Base-by-base conservation (phyloP, 1,284 basidiomycete genomes). In the Violaceomyces palustris region DNA sequence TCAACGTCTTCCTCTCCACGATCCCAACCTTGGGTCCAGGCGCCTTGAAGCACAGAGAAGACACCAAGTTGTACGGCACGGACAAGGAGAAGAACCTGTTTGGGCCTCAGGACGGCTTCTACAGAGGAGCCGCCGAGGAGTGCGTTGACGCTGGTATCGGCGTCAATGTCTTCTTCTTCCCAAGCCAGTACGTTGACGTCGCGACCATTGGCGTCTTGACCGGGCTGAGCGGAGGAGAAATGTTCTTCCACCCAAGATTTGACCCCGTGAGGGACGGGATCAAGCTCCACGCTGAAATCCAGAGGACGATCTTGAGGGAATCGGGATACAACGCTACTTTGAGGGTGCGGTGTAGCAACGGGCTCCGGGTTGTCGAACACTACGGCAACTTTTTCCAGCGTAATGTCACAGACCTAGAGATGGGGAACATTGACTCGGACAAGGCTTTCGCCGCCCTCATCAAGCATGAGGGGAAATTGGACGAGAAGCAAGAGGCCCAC, bases 191-290 rank as follows among this genome's bases (percentile, higher is more conserved):
- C 62, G 85, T 90, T 58, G 93, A 98, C 74, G 77, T 96, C 1
- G 93, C 86, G 1, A 88, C 87, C 1, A 82, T 99, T 46, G 71
- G 61, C 64, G 67, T 81, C 2, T 78, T 91, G 6, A 74, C 86
- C 0, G 82, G 82, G 0, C 73, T 83, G 14, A 91, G 89, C 1
- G 94, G 94, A n/a, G 94, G 94, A 15, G 89, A 94, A 49, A 70
- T 93, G 1, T 92, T 85, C 76, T 94, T 87, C 77, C 87, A 94
- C 69, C 93, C 94, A 6, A 82, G 87, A 26, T 98, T 92, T 74
- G 81, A 86, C 45, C 79, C 82, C 1, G 75, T 77, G 3, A 80
- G 86, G 33, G 90, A 96, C 71, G 79, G 80, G 8, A 70, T 77
- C 17, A 79, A 82, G 12, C 72, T 99, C 10, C 75, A 79, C 21